A percentile compares a stretch with the other conserved stretches of the same genome.
Conservation (phyloP, 352 stramenopile species). For the Pythium biforme region DNA sequence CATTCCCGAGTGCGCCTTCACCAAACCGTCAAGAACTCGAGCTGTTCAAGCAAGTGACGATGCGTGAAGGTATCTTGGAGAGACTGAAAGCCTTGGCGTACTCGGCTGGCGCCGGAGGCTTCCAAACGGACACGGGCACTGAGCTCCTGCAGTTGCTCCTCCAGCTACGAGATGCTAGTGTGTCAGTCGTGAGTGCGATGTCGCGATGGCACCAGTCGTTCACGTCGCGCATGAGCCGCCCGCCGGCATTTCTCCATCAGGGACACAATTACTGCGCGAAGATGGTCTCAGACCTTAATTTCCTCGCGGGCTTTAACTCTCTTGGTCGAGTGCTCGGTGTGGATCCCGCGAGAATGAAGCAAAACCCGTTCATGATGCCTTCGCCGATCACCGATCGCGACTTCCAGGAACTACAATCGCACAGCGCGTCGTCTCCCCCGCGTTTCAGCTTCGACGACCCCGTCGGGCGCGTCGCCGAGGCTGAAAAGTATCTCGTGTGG, state of each 20-base stretch:
- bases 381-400: conserved; percentile 58
- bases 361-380: conserved; percentile 88
- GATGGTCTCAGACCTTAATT: conserved; percentile 80
- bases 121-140: conserved; percentile 44
- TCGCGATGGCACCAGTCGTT: conserved; percentile 47
- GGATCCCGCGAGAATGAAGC: conserved; percentile 51
- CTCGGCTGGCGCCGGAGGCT: conserved; percentile 27
- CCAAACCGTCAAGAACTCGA: conserved; percentile 34
- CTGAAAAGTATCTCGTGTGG: conserved; percentile 70
- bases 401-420: conserved; percentile 32
- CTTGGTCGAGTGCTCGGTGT: conserved; percentile 58
- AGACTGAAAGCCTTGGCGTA: conserved; percentile 46
- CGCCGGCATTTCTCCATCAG: conserved; percentile 47
- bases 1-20: conserved; percentile 15
- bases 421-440: conserved; percentile 14
- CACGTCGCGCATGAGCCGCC: conserved; percentile 11
- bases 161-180: conserved; percentile 54
- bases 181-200: conserved; percentile 53
- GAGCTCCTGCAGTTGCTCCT: conserved; percentile 68
- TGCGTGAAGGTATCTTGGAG: conserved; percentile 58
- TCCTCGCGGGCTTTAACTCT: conserved; percentile 48
- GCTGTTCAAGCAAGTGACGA: conserved; percentile 54
- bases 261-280: conserved; percentile 68
- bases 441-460: conserved; percentile 29
- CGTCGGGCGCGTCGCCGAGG: conserved; percentile 44